These are phyloP conservation scores for Mortierella sp. DNA, from an alignment of 371 early-diverging fungal genomes.

Conservation along the genomic window DNA sequence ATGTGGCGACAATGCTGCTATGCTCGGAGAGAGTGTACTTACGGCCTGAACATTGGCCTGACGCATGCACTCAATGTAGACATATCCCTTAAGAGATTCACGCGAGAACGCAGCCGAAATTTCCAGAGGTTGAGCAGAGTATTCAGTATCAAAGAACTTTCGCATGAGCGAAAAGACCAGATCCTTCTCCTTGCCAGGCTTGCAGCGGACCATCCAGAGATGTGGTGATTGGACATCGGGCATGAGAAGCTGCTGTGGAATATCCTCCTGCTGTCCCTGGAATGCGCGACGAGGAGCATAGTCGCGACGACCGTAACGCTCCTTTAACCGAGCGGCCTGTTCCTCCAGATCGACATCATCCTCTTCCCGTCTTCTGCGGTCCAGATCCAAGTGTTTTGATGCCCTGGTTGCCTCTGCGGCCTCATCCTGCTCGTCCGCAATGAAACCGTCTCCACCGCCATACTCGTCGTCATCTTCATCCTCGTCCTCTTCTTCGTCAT, in stretches of 20 bases:
- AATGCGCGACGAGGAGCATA: conserved; percentile 61
- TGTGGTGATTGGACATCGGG: conserved; percentile 94
- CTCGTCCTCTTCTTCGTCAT: conserved; percentile 84
- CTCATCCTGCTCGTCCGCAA: conserved; percentile 79
- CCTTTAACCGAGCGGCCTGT: conserved; percentile 83
- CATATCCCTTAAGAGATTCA: conserved; percentile 93
- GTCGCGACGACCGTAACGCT: conserved; percentile 82
- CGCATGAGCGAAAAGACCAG: conserved; percentile 88
- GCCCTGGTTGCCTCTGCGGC: conserved; percentile 70
- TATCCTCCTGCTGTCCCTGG: conserved; percentile 75
- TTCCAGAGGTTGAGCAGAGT: conserved; percentile 71
- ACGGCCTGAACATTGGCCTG: conserved; percentile 88
- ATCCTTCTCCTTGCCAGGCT: conserved; percentile 92
- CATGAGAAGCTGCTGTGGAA: conserved; percentile 84
- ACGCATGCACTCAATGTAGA: conserved; percentile 95
- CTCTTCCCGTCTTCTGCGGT: conserved; percentile 73
- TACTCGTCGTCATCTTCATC: conserved; percentile 84
- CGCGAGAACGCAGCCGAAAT: conserved; percentile 89
- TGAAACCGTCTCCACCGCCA: conserved; percentile 78
- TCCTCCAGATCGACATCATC: conserved; percentile 89
- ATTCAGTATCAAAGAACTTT: conserved; percentile 78
- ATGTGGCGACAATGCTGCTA: background rate
- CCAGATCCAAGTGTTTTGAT: conserved; percentile 73
- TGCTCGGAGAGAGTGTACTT: conserved; percentile 20
- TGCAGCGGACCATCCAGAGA: conserved; percentile 95